Conservation (phyloP, 176 grass and related monocot species). For the barley (Hordeum vulgare) region MorexV3_pseudomolecules_assembly NC_058524.1:588554496-588554995, state of each 20-base stretch:
- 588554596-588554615: slow-evolving; percentile 56
- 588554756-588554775: background rate
- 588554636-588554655: slow-evolving; percentile 74
- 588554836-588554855: slow-evolving; percentile 54
- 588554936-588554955: slow-evolving; percentile 17
- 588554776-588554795: slow-evolving; percentile 58
- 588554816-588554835: slow-evolving; percentile 37
- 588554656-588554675: background rate
- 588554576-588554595: slow-evolving; percentile 35
- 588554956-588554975: slow-evolving; percentile 32
- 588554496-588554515: slow-evolving; percentile 49
- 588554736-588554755: background rate
- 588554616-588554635: slow-evolving; percentile 75
- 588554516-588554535: slow-evolving; percentile 73
- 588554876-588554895: background rate
- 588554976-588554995: slow-evolving; percentile 31
- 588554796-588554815: slow-evolving; percentile 25
- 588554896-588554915: slow-evolving; percentile 27
- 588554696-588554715: rapidly evolving
- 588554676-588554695: background rate
- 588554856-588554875: slow-evolving; percentile 44
- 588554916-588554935: slow-evolving; percentile 11
- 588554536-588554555: slow-evolving; percentile 63
- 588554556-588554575: slow-evolving; percentile 90
- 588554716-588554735: background rate